phyloP scores from a whole-genome alignment of 805 yeast genomes.

The Tetrapisispora pingtungensis region DNA sequence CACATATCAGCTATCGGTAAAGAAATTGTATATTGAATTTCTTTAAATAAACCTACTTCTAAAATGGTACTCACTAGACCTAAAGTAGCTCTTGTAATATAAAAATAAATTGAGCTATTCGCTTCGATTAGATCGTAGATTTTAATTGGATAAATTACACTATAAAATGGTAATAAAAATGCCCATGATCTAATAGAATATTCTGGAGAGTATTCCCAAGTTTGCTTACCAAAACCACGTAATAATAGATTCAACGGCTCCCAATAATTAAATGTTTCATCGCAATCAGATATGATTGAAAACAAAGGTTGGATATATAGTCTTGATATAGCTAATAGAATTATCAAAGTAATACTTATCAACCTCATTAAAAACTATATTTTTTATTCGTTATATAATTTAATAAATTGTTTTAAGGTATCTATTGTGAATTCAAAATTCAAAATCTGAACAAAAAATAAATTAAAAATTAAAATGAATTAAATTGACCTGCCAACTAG shows the following conservation, averaged over 20 bases:
- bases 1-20: constrained; percentile 44
- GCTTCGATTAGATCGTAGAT: constrained; percentile 13
- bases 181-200: constrained; percentile 83
- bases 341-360: neutral
- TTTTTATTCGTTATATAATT: too few relatives aligned
- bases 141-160: constrained; percentile 18
- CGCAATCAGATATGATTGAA: constrained; percentile 78
- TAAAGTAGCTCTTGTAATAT: constrained; percentile 18
- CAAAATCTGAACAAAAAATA: too few relatives aligned
- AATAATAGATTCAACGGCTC: constrained; percentile 76
- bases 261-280: constrained; percentile 89
- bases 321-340: constrained; percentile 10
- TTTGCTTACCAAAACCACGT: constrained; percentile 81
- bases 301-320: constrained; percentile 34
- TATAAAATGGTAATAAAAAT: constrained; percentile 43
- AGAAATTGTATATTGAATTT: constrained; percentile 18
- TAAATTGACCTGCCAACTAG: too few relatives aligned
- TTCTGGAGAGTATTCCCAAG: constrained; percentile 93
- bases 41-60: constrained; percentile 37
- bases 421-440: too few relatives aligned
- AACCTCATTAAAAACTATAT: neutral
- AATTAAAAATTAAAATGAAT: too few relatives aligned
- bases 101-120: constrained; percentile 22
- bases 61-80: constrained; percentile 18
- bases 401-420: too few relatives aligned